phyloP scores from a whole-genome alignment of 192 early-diverging fungal genomes.

The Coemansia biformis region DNA sequence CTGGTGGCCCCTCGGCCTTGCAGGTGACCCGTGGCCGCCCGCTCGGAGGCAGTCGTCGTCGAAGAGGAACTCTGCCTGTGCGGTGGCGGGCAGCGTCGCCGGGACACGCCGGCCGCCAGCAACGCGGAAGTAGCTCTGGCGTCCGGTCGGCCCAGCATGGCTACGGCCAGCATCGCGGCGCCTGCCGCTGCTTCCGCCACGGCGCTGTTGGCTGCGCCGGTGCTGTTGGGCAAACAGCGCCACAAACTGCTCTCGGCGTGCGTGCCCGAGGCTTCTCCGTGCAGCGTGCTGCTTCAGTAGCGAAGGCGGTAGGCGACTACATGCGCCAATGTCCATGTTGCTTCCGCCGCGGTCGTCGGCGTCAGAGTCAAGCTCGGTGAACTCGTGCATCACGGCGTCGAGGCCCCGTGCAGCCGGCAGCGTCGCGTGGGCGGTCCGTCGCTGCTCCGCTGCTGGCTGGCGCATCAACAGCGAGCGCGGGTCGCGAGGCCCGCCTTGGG shows the following conservation, averaged over 20 bases:
- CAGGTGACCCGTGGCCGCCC: neutral
- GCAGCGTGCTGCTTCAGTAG: slow-evolving; percentile 6
- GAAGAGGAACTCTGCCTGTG: slow-evolving; percentile 30
- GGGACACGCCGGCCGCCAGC: slow-evolving; percentile 1
- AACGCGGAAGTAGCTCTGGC: neutral
- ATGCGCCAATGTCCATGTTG: neutral
- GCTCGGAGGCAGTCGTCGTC: slow-evolving; percentile 18
- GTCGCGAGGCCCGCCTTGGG: neutral
- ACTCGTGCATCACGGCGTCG: slow-evolving; percentile 40
- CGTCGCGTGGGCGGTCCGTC: too few species aligned
- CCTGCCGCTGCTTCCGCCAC: neutral
- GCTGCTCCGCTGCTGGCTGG: too few species aligned
- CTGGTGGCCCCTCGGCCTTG: slow-evolving; percentile 8
- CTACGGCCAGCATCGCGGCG: neutral
- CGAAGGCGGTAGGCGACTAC: neutral
- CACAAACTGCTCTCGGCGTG: slow-evolving; percentile 13
- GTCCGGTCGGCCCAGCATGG: neutral
- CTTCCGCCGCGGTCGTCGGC: slow-evolving; percentile 3
- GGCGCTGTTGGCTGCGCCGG: neutral
- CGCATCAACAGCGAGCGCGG: neutral
- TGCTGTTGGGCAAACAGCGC: slow-evolving; percentile 10
- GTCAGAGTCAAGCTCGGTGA: slow-evolving; percentile 45
- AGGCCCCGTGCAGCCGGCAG: slow-evolving; percentile 6
- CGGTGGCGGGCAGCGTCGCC: neutral
- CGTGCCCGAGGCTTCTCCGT: neutral